phyloP scores from a whole-genome alignment of 2,329 filamentous ascomycete species.

The Colletotrichum lini region DNA sequence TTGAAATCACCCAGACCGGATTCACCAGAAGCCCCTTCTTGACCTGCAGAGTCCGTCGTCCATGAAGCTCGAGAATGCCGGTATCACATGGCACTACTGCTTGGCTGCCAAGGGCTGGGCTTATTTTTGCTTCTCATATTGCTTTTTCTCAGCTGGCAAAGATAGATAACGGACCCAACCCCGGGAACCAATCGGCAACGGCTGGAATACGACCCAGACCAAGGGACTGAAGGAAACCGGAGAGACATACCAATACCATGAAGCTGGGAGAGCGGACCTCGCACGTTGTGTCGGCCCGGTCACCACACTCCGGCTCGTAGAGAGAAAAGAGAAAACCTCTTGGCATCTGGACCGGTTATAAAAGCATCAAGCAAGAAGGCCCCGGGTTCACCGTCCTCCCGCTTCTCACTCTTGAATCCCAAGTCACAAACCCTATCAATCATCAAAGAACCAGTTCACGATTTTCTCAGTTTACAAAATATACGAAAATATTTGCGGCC shows the following conservation, averaged over 20 bases:
- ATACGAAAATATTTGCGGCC: too few relatives aligned
- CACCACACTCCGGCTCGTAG: background rate
- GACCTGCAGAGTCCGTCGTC: too few relatives aligned
- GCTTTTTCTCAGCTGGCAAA: background rate
- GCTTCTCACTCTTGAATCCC: background rate
- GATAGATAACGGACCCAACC: background rate
- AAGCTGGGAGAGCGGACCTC: background rate
- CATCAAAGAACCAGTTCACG: background rate
- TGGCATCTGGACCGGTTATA: background rate
- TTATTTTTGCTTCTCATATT: background rate
- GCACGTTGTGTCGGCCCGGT: background rate
- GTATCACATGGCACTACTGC: background rate
- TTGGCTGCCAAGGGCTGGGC: background rate
- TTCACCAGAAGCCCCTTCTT: background rate
- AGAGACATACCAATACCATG: background rate
- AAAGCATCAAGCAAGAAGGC: background rate
- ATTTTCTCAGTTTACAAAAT: too few relatives aligned
- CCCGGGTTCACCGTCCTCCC: background rate
- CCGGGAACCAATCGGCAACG: background rate
- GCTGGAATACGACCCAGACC: background rate
- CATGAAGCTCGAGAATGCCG: too few relatives aligned
- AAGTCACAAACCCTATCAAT: background rate
- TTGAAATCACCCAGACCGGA: background rate
- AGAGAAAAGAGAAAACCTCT: slow-evolving; percentile 11
- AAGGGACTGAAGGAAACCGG: background rate